These are phyloP conservation scores for Simplicillium aogashimaense DNA, from an alignment of 2,329 filamentous ascomycete species.

Conservation along the genomic window DNA sequence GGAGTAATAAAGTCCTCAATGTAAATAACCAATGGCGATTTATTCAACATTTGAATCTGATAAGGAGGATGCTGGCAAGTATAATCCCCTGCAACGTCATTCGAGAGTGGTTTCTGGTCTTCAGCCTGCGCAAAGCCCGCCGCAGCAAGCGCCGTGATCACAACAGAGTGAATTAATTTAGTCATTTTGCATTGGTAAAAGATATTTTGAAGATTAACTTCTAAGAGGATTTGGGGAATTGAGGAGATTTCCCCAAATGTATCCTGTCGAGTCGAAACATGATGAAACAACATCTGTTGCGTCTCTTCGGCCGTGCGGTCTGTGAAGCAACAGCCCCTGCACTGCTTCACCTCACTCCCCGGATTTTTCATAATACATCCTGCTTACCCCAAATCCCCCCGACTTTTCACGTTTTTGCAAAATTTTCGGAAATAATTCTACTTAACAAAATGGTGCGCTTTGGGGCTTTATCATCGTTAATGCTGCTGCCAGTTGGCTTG, in stretches of 20 bases:
- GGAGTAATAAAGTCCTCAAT: constrained; percentile 33
- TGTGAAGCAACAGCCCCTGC: too few species aligned
- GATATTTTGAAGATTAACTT: too few species aligned
- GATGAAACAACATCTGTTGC: constrained; percentile 3
- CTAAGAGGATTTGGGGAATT: too few species aligned
- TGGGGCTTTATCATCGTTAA: background rate
- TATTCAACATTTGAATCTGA: constrained; percentile 32
- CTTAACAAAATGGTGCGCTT: too few species aligned
- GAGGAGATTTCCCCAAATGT: too few species aligned
- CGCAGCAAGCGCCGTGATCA: background rate
- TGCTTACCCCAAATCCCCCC: too few species aligned
- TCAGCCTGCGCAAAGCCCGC: background rate
- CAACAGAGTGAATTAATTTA: too few species aligned
- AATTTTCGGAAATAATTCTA: too few species aligned
- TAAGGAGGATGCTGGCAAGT: constrained; percentile 23
- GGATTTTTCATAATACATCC: too few species aligned
- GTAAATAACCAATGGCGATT: constrained; percentile 39
- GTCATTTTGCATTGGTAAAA: too few species aligned
- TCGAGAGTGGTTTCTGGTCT: constrained; percentile 1
- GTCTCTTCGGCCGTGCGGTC: background rate
- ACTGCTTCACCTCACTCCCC: too few species aligned
- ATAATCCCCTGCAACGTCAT: constrained; percentile 7
- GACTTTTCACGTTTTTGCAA: too few species aligned
- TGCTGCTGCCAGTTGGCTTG: background rate
- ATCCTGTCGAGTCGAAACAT: background rate